Percentiles rank a stretch among this genome's conserved stretches.
phyloP scores from a whole-genome alignment of 305 asterid species.

The Fraxinus paxiana region DNA sequence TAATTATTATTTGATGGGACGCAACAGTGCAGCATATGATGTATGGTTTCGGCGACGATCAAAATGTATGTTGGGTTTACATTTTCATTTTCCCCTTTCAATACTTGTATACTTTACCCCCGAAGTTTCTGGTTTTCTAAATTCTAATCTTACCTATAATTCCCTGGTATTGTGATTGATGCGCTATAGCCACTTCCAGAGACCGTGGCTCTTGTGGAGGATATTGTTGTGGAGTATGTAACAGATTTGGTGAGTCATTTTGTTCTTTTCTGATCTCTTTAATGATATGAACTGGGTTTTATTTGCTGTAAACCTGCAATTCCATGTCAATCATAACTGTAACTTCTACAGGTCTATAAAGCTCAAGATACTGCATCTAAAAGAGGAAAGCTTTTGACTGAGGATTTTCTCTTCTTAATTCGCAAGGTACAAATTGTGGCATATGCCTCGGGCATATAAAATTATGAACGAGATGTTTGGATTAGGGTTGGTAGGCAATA shows the following conservation, averaged over 20 bases:
- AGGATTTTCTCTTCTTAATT: conserved; percentile 81
- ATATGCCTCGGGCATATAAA: not conserved
- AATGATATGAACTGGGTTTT: not conserved
- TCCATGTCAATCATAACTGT: not conserved
- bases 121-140: not conserved
- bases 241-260: conserved; percentile 62
- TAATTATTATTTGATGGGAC: conserved; percentile 21
- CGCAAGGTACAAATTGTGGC: conserved; percentile 52
- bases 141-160: conserved; percentile 4
- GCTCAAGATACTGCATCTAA: conserved; percentile 79
- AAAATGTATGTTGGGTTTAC: conserved; percentile 46
- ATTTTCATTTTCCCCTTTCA: conserved; percentile 9
- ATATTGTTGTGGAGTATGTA: conserved; percentile 89
- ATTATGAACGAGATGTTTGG: not conserved
- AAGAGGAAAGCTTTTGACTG: conserved; percentile 83
- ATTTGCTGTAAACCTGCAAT: not conserved
- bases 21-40: conserved; percentile 90
- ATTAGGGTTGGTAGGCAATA: not conserved
- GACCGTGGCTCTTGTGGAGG: conserved; percentile 84
- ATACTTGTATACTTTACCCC: not conserved
- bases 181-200: conserved; percentile 78
- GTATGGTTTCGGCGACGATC: conserved; percentile 90
- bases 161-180: conserved; percentile 18
- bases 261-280: not conserved
- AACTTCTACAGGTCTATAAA: conserved; percentile 67